Evolutionary conservation across 2,329 filamentous ascomycete genomes (phyloP).

Genomic region (Pestalotiopsis fici): DNA sequence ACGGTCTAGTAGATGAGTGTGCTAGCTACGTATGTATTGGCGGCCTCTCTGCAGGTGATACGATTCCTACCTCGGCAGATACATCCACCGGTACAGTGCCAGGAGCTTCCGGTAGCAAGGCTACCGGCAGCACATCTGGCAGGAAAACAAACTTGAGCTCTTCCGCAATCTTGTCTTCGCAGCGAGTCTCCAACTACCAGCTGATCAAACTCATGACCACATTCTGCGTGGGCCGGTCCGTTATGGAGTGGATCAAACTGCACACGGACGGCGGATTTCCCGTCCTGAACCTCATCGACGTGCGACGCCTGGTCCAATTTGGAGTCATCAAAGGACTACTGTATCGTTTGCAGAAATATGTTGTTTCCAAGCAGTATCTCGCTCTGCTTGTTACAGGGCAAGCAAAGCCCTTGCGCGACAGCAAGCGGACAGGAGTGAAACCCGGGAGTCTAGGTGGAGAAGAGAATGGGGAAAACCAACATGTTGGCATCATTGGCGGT

Average conservation of each 20-base stretch:
- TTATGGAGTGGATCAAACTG: constrained; percentile 82
- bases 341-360: constrained; percentile 91
- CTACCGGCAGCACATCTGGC: constrained; percentile 14
- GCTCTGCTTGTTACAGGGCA: constrained; percentile 56
- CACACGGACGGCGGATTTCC: constrained; percentile 68
- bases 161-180: constrained; percentile 16
- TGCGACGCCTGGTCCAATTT: constrained; percentile 91
- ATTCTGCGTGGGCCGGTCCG: constrained; percentile 80
- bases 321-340: constrained; percentile 94
- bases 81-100: constrained; percentile 8
- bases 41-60: constrained; percentile 15
- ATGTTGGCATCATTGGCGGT: background rate
- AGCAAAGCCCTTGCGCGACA: constrained; percentile 33
- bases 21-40: constrained; percentile 73
- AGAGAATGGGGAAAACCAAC: constrained; percentile 27
- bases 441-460: background rate
- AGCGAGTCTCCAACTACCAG: constrained; percentile 56
- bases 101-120: constrained; percentile 25
- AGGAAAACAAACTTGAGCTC: constrained; percentile 10
- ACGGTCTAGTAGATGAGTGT: constrained; percentile 82
- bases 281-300: constrained; percentile 76
- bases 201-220: constrained; percentile 83
- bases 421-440: background rate
- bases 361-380: constrained; percentile 67
- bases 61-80: background rate